Base-by-base conservation (phyloP, 176 grass and related monocot genomes). In the Poa annua region DNA sequence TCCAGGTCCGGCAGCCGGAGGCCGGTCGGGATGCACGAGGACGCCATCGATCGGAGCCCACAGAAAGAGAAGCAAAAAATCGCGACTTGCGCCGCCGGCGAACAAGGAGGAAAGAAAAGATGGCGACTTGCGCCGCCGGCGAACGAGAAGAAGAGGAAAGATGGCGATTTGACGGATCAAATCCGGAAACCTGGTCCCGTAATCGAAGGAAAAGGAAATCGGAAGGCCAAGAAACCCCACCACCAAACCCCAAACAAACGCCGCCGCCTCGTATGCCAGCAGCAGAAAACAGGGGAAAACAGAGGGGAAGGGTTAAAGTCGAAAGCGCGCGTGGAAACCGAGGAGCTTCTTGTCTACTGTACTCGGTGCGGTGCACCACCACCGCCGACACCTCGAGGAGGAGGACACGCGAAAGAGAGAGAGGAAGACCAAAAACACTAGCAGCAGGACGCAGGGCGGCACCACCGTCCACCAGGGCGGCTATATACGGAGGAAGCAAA, bases 1-100 rank as follows among this genome's bases (percentile, higher is more conserved):
- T 98, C 93, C 55, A 99, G 87, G 81, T 96, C 93, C 89, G 90
- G 90, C 74, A 92, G 90, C 64, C 91, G 80, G 34, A 74, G 54
- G 62, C 85, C 91, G 16, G 89, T 66, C 7, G 91, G 88, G 81
- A 99, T 86, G 67, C 93, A 99, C 0, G 93, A 88, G 16, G 96
- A 86, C 91, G 94, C 92, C 84, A 89, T 85, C 53, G 50, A 59
- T 49, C 65, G 41, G 16, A 16, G 76, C 84, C 33, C n/a, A 32
- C 6, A 9, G 4, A 8, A 42, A 25, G 0, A 53, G 0, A 52
- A 64, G n/a, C n/a, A n/a, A 66, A 60, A 83, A 48, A 81, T 81
- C 71, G 24, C 34, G 75, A 61, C 19, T 63, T 85, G 34, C 2
- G 2, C 5, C 3, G 26, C 22, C 34, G 9, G 6, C 5, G 24